These are phyloP conservation scores for Macadamia tetraphylla DNA, from an alignment of 164 flowering plant species.

Conservation along the genomic window DNA sequence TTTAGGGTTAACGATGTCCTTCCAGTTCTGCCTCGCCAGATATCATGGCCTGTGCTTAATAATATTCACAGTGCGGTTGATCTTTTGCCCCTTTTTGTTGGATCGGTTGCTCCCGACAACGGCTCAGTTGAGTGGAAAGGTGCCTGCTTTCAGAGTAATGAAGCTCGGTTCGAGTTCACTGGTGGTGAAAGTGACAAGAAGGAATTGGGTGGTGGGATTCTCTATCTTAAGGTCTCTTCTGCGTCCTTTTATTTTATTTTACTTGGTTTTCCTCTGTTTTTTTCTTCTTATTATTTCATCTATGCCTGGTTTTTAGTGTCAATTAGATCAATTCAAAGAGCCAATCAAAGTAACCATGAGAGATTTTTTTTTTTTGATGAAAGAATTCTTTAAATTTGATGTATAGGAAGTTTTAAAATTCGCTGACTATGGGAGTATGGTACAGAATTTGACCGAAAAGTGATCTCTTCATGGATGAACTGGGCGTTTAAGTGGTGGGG, in stretches of 20 bases:
- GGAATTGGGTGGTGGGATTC: constrained; percentile 74
- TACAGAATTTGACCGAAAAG: no score
- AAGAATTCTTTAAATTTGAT: no score
- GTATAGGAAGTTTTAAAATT: no score
- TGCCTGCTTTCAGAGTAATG: constrained; percentile 73
- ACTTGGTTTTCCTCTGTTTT: no score
- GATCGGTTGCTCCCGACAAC: constrained; percentile 66
- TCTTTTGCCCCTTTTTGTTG: constrained; percentile 76
- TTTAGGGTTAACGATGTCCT: constrained; percentile 74
- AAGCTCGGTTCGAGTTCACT: constrained; percentile 68
- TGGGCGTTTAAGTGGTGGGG: no score
- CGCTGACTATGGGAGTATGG: no score
- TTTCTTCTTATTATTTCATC: neutral
- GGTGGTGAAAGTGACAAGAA: constrained; percentile 26
- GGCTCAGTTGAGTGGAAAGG: constrained; percentile 79
- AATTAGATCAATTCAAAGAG: neutral
- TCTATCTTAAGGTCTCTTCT: constrained; percentile 56
- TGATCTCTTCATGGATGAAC: no score
- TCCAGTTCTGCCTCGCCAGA: constrained; percentile 76
- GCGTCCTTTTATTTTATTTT: neutral
- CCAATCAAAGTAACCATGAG: no score
- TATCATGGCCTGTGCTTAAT: constrained; percentile 94
- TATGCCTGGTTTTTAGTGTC: no score
- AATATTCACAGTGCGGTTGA: constrained; percentile 81
- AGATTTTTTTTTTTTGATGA: no score